Percentiles rank a stretch among this genome's conserved stretches.
Evolutionary conservation across 257 asterid genomes (phyloP).

Genomic region (Rhazya stricta): DNA sequence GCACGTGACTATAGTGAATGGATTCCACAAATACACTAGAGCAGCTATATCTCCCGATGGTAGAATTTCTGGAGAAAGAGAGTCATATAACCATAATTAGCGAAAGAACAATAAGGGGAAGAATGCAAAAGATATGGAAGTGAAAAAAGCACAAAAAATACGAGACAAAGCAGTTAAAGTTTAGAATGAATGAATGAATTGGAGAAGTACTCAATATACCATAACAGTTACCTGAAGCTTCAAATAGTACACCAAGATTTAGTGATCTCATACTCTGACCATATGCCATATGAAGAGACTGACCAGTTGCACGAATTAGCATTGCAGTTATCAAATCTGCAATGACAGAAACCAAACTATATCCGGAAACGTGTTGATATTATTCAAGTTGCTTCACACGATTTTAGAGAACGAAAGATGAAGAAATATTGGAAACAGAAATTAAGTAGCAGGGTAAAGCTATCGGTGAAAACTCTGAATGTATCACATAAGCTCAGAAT

Average conservation of each 20-base stretch:
- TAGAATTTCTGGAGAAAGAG: constrained; percentile 48
- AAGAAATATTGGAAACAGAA: not conserved
- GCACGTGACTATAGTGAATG: constrained; percentile 79
- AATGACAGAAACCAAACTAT: constrained; percentile 79
- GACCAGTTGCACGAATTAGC: constrained; percentile 80
- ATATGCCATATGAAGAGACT: constrained; percentile 48
- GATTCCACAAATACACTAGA: constrained; percentile 92
- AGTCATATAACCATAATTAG: not conserved
- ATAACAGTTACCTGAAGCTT: constrained; percentile 36
- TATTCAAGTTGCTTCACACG: not conserved
- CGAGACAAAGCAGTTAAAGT: not conserved
- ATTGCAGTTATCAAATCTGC: constrained; percentile 82
- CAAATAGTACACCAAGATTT: constrained; percentile 47
- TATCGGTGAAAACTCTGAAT: not conserved
- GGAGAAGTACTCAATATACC: not conserved
- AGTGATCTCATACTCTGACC: constrained; percentile 47
- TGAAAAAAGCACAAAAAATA: not conserved
- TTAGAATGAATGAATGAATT: not conserved
- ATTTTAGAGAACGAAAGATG: no score
- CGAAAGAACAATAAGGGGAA: not conserved
- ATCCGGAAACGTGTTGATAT: constrained; percentile 67
- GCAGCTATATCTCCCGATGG: constrained; percentile 88
- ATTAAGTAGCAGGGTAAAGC: not conserved
- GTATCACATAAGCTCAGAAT: not conserved
- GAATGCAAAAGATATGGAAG: not conserved